Evolutionary conservation across 257 asterid species (phyloP).

Genomic region (Lavandula angustifolia): DNA sequence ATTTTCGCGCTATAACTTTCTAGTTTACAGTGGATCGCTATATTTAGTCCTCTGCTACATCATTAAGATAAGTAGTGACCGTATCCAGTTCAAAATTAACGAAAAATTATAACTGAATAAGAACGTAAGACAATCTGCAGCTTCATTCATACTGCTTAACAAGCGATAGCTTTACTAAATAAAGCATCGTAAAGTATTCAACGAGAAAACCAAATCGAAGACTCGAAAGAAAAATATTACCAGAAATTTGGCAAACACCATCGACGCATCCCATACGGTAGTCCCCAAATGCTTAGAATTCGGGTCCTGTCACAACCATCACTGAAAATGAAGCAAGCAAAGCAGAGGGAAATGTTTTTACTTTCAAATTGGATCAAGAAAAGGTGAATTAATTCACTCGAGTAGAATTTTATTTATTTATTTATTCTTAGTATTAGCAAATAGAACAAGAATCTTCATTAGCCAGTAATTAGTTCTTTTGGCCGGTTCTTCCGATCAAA

Average conservation of each 20-base stretch:
- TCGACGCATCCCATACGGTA: constrained; percentile 98
- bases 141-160: constrained; percentile 5
- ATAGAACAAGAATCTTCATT: constrained; percentile 9
- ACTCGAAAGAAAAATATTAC: constrained; percentile 40
- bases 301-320: constrained; percentile 70
- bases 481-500: too few relatives aligned
- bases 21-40: too few relatives aligned
- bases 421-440: not conserved
- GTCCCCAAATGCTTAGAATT: constrained; percentile 96
- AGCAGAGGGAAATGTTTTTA: not conserved
- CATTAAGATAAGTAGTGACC: too few relatives aligned
- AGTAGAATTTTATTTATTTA: constrained; percentile 1
- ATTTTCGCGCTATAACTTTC: too few relatives aligned
- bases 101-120: not conserved
- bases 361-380: not conserved
- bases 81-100: too few relatives aligned
- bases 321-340: constrained; percentile 28
- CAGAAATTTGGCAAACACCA: constrained; percentile 94
- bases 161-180: not conserved
- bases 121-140: constrained; percentile 2
- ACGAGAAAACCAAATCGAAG: constrained; percentile 9
- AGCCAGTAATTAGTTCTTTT: too few relatives aligned
- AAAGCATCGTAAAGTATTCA: constrained; percentile 12
- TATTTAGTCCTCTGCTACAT: too few relatives aligned
- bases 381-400: too few relatives aligned